A percentile compares a stretch with the other conserved stretches of the same genome.
Evolutionary conservation across 768 basidiomycete species (phyloP).

Genomic region (Pilatotrama ljubarskyi): DNA sequence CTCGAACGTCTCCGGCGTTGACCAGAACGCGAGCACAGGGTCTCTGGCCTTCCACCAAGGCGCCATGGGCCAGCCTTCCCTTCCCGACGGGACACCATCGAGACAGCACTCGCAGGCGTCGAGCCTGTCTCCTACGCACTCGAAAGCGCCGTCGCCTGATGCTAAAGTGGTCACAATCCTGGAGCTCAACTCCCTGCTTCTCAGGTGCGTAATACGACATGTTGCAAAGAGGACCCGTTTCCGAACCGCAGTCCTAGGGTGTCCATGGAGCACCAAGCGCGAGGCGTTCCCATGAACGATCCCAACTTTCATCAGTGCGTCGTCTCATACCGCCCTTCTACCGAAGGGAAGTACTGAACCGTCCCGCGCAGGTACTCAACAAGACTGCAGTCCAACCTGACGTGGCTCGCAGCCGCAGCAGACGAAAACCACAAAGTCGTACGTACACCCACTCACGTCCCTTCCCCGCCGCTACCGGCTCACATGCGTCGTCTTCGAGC

Average conservation of each 20-base stretch:
- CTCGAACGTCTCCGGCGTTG: neutral
- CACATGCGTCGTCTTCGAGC: neutral
- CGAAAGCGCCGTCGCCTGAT: constrained; percentile 26
- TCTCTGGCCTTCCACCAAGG: neutral
- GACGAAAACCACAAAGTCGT: constrained; percentile 55
- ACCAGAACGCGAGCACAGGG: neutral
- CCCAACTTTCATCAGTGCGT: constrained; percentile 58
- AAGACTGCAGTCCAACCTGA: constrained; percentile 69
- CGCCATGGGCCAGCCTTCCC: neutral
- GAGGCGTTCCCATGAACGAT: constrained; percentile 48
- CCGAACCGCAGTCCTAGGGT: constrained; percentile 40
- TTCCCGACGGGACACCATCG: constrained; percentile 1
- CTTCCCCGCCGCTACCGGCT: constrained; percentile 10
- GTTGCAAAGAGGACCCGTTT: neutral
- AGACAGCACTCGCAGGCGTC: constrained; percentile 11
- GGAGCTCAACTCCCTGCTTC: constrained; percentile 66
- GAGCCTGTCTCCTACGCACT: constrained; percentile 11
- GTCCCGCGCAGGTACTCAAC: constrained; percentile 47
- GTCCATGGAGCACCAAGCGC: constrained; percentile 60
- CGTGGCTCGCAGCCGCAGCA: constrained; percentile 69
- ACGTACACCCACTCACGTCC: constrained; percentile 16
- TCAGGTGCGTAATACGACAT: constrained; percentile 50
- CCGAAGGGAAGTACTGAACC: neutral
- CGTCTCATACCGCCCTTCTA: constrained; percentile 13
- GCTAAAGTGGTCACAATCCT: constrained; percentile 62